Conservation (phyloP, 768 basidiomycete species). For the Auriscalpium orientale region DNA sequence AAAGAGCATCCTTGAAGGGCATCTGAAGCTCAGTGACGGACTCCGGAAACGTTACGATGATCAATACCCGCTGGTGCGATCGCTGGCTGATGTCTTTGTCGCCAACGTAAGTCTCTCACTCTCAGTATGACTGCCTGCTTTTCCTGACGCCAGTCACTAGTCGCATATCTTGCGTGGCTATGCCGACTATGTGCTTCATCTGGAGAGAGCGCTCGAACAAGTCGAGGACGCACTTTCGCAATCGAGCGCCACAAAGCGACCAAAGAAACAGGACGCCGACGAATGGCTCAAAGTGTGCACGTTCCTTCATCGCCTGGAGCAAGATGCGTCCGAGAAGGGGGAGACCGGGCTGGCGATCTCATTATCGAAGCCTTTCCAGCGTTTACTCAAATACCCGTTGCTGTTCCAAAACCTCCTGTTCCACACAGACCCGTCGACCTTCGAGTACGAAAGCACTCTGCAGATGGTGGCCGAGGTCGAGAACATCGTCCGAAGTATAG, state of each 20-base stretch:
- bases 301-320: constrained; percentile 70
- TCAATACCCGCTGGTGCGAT: constrained; percentile 89
- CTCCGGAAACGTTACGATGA: constrained; percentile 89
- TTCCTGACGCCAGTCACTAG: constrained; percentile 33
- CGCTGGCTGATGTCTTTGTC: constrained; percentile 93
- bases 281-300: constrained; percentile 77
- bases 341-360: constrained; percentile 95
- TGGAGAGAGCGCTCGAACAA: constrained; percentile 84
- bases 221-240: constrained; percentile 71
- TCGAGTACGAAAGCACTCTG: constrained; percentile 93
- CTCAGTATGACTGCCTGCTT: constrained; percentile 3
- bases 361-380: constrained; percentile 94
- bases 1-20: constrained; percentile 82
- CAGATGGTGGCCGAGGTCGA: constrained; percentile 98
- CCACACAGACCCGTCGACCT: constrained; percentile 94
- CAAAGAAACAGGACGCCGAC: constrained; percentile 73
- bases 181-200: constrained; percentile 87
- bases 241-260: constrained; percentile 59
- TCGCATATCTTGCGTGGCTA: constrained; percentile 93
- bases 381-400: constrained; percentile 92
- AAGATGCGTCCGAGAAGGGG: constrained; percentile 72
- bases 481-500: constrained; percentile 90
- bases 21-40: constrained; percentile 76
- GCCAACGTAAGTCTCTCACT: constrained; percentile 58
- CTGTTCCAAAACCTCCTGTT: constrained; percentile 96